A percentile compares a stretch with the other conserved stretches of the same genome.
phyloP scores from a whole-genome alignment of 1,284 basidiomycete genomes.

The Bjerkandera adusta region DNA sequence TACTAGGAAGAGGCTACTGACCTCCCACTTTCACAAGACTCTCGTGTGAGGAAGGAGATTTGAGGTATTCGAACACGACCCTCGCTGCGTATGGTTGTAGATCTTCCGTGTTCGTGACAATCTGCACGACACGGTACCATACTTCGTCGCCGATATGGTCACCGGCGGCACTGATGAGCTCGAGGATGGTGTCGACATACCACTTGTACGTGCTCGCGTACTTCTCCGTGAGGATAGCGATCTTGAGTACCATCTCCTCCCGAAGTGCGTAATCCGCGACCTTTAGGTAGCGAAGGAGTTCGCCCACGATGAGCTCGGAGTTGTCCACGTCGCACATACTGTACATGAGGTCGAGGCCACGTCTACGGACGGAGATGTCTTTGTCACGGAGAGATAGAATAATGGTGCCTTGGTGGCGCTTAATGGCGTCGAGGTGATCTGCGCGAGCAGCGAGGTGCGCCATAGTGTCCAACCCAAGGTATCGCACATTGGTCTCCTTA shows the following conservation, averaged over 20 bases:
- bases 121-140: constrained; percentile 98
- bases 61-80: constrained; percentile 91
- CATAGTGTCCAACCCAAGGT: constrained; percentile 97
- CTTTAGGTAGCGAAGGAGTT: constrained; percentile 89
- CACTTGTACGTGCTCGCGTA: constrained; percentile 94
- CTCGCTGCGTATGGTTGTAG: constrained; percentile 93
- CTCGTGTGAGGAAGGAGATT: constrained; percentile 89
- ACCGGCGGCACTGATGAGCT: constrained; percentile 94
- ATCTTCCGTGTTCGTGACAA: constrained; percentile 98
- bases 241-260: constrained; percentile 98
- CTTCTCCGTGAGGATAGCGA: constrained; percentile 97
- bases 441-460: constrained; percentile 95
- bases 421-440: constrained; percentile 88
- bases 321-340: constrained; percentile 99
- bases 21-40: constrained; percentile 97
- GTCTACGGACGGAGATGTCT: constrained; percentile 93
- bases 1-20: constrained; percentile 33
- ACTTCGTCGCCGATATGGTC: constrained; percentile 99
- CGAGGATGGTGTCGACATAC: constrained; percentile 96
- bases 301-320: constrained; percentile 92
- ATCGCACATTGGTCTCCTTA: constrained; percentile 98
- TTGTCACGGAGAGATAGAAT: constrained; percentile 93
- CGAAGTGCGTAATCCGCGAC: constrained; percentile 95
- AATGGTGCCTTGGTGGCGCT: constrained; percentile 95
- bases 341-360: constrained; percentile 94